phyloP scores from a whole-genome alignment of 371 early-diverging fungal genomes.

The Nematocida sp. region DNA sequence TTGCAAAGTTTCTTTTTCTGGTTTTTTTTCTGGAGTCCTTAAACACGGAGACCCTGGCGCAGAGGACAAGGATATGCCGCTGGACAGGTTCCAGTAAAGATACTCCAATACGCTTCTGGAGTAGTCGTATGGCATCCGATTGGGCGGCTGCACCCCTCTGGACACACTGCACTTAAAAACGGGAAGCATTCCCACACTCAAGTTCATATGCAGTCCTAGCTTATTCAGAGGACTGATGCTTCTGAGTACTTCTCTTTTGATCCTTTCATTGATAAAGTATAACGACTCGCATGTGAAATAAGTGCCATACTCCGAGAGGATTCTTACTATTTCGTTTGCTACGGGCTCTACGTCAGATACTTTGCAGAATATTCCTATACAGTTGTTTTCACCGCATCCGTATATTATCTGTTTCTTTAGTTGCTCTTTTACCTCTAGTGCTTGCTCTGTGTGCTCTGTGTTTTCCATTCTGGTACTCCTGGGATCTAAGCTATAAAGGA shows the following conservation, averaged over 20 bases:
- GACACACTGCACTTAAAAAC: background rate
- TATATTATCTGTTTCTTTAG: conserved; percentile 44
- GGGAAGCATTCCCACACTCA: conserved; percentile 1
- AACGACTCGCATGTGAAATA: conserved; percentile 41
- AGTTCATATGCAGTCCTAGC: conserved; percentile 13
- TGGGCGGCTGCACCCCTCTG: background rate
- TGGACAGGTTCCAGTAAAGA: background rate
- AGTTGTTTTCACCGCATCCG: conserved; percentile 24
- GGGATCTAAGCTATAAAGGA: conserved; percentile 19
- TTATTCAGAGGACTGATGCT: background rate
- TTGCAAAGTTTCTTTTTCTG: conserved; percentile 1
- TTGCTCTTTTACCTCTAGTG: background rate
- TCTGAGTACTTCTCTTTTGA: background rate
- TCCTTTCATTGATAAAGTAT: conserved; percentile 27
- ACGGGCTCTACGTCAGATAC: conserved; percentile 26
- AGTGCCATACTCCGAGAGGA: conserved; percentile 23
- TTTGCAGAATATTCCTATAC: conserved; percentile 47
- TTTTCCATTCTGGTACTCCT: background rate
- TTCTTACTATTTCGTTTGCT: conserved; percentile 7
- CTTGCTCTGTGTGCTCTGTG: conserved; percentile 4
- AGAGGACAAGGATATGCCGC: background rate
- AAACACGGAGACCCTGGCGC: background rate
- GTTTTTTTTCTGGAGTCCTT: background rate
- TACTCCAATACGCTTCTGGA: conserved; percentile 35
- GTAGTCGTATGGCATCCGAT: background rate